Evolutionary conservation across 495 filamentous ascomycete species (phyloP).

Genomic region (Viridothelium virens): DNA sequence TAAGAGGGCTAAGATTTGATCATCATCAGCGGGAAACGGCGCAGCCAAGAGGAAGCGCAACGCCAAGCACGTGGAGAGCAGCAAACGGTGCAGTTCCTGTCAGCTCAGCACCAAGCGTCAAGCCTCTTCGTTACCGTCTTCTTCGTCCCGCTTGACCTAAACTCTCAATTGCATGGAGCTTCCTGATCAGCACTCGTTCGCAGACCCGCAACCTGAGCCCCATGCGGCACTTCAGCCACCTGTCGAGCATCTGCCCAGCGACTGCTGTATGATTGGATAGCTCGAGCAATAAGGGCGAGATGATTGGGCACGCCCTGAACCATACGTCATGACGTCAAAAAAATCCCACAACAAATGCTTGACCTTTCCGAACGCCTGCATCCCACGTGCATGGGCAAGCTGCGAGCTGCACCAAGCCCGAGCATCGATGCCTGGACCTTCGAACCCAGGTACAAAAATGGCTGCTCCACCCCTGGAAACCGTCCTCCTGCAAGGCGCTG

Average conservation of each 20-base stretch:
- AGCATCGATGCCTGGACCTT: background rate
- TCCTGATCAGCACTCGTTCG: conserved; percentile 2
- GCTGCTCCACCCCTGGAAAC: background rate
- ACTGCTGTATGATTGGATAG: background rate
- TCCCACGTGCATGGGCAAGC: background rate
- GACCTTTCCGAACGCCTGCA: background rate
- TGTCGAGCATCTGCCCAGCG: background rate
- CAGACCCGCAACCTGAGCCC: background rate
- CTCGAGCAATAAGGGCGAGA: background rate
- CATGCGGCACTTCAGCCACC: background rate
- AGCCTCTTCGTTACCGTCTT: background rate
- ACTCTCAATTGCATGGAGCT: background rate
- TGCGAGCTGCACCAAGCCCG: background rate
- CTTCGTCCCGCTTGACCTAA: background rate
- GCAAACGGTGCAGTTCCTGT: background rate
- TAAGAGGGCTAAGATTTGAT: background rate
- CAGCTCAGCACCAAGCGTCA: background rate
- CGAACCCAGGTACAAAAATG: background rate
- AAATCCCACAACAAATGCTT: background rate
- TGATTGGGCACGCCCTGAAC: background rate
- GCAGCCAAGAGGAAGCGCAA: background rate
- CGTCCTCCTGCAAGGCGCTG: conserved; percentile 1
- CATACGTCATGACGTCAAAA: background rate
- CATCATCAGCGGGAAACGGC: background rate
- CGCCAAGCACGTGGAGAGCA: background rate